Conservation (phyloP, 1,284 basidiomycete genomes). For the Testicularia cyperi region DNA sequence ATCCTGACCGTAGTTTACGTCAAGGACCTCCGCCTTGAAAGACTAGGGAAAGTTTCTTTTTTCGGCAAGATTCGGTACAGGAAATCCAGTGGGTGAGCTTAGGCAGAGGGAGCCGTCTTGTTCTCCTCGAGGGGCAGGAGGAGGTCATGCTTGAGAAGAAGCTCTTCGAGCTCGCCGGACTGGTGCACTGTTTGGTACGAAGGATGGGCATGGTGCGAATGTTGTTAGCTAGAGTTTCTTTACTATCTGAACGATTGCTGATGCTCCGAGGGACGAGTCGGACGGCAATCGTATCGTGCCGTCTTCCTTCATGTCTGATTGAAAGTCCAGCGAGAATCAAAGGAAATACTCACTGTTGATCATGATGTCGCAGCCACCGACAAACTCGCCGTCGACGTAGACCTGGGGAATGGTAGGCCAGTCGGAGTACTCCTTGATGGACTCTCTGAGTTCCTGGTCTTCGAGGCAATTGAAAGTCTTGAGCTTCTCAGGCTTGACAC, state of each 20-base stretch:
- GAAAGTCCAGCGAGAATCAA: too few species aligned
- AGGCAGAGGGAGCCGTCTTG: constrained; percentile 4
- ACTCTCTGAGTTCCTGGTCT: constrained; percentile 77
- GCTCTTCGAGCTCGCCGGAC: constrained; percentile 83
- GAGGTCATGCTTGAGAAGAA: constrained; percentile 65
- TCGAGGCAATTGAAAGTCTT: constrained; percentile 82
- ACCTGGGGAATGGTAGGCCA: constrained; percentile 98
- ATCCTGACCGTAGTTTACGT: too few species aligned
- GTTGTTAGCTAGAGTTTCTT: too few species aligned
- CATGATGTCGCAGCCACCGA: constrained; percentile 95
- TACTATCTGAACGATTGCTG: too few species aligned
- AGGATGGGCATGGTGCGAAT: background rate
- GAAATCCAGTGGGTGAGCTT: too few species aligned
- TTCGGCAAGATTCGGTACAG: too few species aligned
- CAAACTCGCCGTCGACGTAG: constrained; percentile 90
- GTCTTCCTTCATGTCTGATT: too few species aligned
- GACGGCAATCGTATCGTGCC: too few species aligned
- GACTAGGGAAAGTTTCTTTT: too few species aligned
- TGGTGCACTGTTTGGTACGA: constrained; percentile 73
- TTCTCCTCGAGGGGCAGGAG: constrained; percentile 26
- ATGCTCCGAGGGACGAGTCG: too few species aligned
- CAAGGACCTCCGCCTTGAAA: too few species aligned
- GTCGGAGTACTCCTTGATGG: constrained; percentile 91
- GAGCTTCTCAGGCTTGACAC: constrained; percentile 66
- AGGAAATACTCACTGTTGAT: constrained; percentile 85